Percentiles rank a stretch among this genome's conserved stretches.
These are phyloP conservation scores for Globisporangium iwayamae DNA, from an alignment of 352 stramenopile genomes.

Conservation along the genomic window DNA sequence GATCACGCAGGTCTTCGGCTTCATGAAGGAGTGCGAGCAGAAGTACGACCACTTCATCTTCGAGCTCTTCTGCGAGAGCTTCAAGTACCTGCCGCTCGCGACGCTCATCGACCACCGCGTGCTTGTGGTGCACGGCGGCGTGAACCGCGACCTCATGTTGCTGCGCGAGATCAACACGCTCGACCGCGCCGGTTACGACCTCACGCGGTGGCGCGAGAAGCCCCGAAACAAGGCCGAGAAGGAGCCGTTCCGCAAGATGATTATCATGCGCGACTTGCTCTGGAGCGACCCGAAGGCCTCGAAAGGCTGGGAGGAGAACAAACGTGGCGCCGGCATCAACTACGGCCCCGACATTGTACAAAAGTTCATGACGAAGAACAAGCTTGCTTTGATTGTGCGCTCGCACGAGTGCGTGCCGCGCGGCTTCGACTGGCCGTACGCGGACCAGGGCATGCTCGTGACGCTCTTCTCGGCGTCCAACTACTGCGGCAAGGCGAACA, in stretches of 20 bases:
- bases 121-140: slow-evolving; percentile 72
- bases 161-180: slow-evolving; percentile 62
- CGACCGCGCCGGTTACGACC: slow-evolving; percentile 64
- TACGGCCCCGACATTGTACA: slow-evolving; percentile 78
- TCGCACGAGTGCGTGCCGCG: slow-evolving; percentile 83
- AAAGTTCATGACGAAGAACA: slow-evolving; percentile 87
- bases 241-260: slow-evolving; percentile 57
- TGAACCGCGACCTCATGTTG: slow-evolving; percentile 55
- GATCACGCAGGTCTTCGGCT: slow-evolving; percentile 85
- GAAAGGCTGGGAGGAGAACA: slow-evolving; percentile 78
- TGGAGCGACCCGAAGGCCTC: slow-evolving; percentile 74
- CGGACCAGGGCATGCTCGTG: slow-evolving; percentile 81
- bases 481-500: slow-evolving; percentile 85
- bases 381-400: slow-evolving; percentile 73
- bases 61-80: slow-evolving; percentile 81
- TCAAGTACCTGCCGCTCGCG: slow-evolving; percentile 68
- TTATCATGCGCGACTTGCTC: slow-evolving; percentile 74
- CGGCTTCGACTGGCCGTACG: slow-evolving; percentile 79
- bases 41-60: slow-evolving; percentile 82
- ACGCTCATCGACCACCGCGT: slow-evolving; percentile 76
- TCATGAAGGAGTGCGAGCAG: slow-evolving; percentile 82
- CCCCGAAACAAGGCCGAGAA: slow-evolving; percentile 44
- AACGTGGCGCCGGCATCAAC: slow-evolving; percentile 70
- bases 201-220: slow-evolving; percentile 69
- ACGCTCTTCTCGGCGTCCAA: slow-evolving; percentile 87